Base-by-base conservation (phyloP, 108 stramenopile species). In the Nitzschia sp. region DNA sequence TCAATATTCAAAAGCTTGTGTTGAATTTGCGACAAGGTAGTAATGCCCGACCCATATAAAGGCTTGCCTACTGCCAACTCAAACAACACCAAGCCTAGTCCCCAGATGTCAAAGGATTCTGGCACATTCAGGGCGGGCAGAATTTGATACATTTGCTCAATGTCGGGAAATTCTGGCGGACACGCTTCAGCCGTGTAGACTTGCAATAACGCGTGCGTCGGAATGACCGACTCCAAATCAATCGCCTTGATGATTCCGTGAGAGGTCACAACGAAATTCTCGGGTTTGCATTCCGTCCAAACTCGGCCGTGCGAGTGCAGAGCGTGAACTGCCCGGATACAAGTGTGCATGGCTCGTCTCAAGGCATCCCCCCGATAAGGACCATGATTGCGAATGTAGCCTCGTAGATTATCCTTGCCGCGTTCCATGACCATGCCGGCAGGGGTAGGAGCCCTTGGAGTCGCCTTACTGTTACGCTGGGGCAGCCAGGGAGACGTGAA, bases 201-300 rank as follows among this genome's bases (percentile, higher is more conserved):
- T 45, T 81, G 81, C 0, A 82, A 81, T 23, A 71, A 78, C 8
- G 69, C 74, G 27, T 69, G 59, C 29, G 38, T 59, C 18, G 71
- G 70, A 53, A 81, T 64, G 21, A 82, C 58, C 13, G 66, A 75
- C 59, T 75, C 74, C 46, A 75, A 51, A 42, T 75, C 74, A 51
- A 75, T 75, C 31, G 33, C 74, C 48, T 68, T 66, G 28, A 66
- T 38, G 28, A 66, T 38, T 5, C 54, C 66, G 25, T 15, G 13
- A 13, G 32, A 8, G 28, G 61, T 60, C 23, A 68, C 34, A 2
- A 94, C 85, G 63, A 94, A 90, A 59, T 94, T 94, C 54, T 91
- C 90, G 5, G 86, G 76, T 63, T 94, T 94, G 47, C 90, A 38
- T 68, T 94, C 93, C 26, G 90, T 94, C 93, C 93, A 94, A 18